Base-by-base conservation (phyloP, 768 basidiomycete genomes). In the Suillus spraguei region DNA sequence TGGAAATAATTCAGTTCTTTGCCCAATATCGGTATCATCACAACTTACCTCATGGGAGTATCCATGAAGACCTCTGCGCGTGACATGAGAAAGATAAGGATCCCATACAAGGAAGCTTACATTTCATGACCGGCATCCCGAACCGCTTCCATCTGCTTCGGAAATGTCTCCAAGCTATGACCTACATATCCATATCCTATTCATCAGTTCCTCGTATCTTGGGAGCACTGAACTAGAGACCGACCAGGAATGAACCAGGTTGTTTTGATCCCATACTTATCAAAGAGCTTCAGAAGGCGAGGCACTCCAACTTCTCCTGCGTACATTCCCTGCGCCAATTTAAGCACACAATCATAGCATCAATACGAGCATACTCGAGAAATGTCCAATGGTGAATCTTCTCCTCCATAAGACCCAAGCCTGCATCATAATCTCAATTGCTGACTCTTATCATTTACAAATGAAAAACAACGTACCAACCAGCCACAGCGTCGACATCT, bases 101-200 rank as follows among this genome's bases (percentile, higher is more conserved):
- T 39, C 10, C n/a, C 36, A 35, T 39, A 6, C 4, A 28, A 24
- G 42, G 35, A 67, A 24, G 71, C 76, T 46, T 55, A 86, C 82
- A 92, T 81, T 73, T 93, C 90, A 68, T 91, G 89, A 0, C 89
- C 89, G 17, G 85, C 87, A 70, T 91, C 90, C 10, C 89, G 78
- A 11, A 91, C 86, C 4, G 84, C 83, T 39, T 83, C 85, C 83
- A 89, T 87, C 72, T 91, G 78, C 53, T 86, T 77, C 0, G 89
- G 88, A 71, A 92, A 92, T 0, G 90, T 91, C 68, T 91, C 90
- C 60, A 91, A 74, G 65, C 87, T 87, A 67, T 92, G 90, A 2
- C 88, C 87, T 85, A 47, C 28, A 32, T 5, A 52, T 41, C 24
- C 28, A 32, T 5, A 52, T 41, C 24, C 59, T 63, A 60, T 36